Evolutionary conservation across 345 rosid species (phyloP), one percentile per base, ranked within the genome.

Genomic region (Linum trigynum): DNA sequence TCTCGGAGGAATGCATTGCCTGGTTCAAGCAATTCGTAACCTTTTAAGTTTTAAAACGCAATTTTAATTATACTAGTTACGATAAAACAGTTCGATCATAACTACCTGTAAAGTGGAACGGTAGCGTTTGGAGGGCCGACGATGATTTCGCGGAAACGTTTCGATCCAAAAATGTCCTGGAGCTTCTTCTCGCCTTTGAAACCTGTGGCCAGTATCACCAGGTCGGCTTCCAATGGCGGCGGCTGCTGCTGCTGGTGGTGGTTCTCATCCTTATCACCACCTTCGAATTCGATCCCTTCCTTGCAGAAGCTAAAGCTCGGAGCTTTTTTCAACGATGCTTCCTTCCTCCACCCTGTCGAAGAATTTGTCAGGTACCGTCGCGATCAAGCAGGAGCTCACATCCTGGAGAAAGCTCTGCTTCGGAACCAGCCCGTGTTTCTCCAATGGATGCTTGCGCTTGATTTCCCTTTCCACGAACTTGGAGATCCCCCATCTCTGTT

Each of bases 71-170:
- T 23, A 23, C 32, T 23, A 23, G 32, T 23, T 23, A 23, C 0
- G 45, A 36, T 17, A 59, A 40, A 6, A 16, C 14, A 5, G 5
- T 0, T 50, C 10, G n/a, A 38, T 35, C 2, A 42, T 38, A 5
- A 55, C n/a, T 17, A 79, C 86, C 86, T 82, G 72, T 73, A 82
- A 39, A 79, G 82, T 7, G 82, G 78, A 65, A 77, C 39, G 12
- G 61, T 48, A 23, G 77, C 62, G 62, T 56, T 10, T 7, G 74
- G 66, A 14, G 80, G 67, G 43, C 82, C 80, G 37, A 38, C 37
- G 32, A 73, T 41, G 67, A 23, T 39, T n/a, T 79, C 62, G 36
- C 60, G 68, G 61, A 79, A 77, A 0, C 10, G 35, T 35, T 43
- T 66, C 8, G 79, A 79, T 23, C 32, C 43, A 38, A 79, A 79